These are phyloP conservation scores for Polyplosphaeria fusca DNA, from an alignment of 495 filamentous ascomycete species.

Conservation along the genomic window DNA sequence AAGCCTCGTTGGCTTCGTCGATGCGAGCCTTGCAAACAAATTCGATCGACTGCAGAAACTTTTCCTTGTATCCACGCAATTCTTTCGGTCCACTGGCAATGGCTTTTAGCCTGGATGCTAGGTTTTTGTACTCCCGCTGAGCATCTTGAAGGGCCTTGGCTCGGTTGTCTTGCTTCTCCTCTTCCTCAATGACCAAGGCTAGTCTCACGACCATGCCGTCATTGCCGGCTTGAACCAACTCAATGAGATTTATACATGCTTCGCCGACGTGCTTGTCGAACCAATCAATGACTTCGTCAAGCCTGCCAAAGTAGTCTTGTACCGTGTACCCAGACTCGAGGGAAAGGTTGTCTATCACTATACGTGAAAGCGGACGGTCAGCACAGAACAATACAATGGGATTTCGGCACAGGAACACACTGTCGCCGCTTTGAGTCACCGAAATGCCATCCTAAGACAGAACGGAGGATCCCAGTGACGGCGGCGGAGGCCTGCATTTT, in stretches of 20 bases:
- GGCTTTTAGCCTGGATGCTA: conserved; percentile 87
- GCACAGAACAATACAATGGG: too few species aligned
- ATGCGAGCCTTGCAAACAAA: conserved; percentile 71
- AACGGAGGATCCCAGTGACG: too few species aligned
- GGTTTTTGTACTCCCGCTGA: conserved; percentile 88
- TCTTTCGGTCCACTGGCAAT: conserved; percentile 89
- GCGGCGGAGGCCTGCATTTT: too few species aligned
- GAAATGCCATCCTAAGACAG: too few species aligned
- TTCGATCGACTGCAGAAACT: conserved; percentile 78
- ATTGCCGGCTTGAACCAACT: conserved; percentile 77
- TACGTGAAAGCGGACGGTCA: too few species aligned
- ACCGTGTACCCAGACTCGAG: conserved; percentile 65
- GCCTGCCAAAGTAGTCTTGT: conserved; percentile 79
- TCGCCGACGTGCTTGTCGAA: conserved; percentile 93
- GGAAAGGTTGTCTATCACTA: conserved; percentile 48
- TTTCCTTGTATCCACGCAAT: conserved; percentile 94
- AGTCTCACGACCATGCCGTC: conserved; percentile 83
- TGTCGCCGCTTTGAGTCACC: too few species aligned
- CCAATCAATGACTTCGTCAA: conserved; percentile 84
- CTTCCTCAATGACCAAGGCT: conserved; percentile 87
- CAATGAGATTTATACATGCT: conserved; percentile 85
- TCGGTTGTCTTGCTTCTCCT: conserved; percentile 91
- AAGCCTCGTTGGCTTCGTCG: conserved; percentile 66
- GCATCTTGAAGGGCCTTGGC: conserved; percentile 89
- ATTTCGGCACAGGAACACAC: too few species aligned